Base-by-base conservation (phyloP, 805 yeast genomes). In the Soucietia sequanensis region DNA sequence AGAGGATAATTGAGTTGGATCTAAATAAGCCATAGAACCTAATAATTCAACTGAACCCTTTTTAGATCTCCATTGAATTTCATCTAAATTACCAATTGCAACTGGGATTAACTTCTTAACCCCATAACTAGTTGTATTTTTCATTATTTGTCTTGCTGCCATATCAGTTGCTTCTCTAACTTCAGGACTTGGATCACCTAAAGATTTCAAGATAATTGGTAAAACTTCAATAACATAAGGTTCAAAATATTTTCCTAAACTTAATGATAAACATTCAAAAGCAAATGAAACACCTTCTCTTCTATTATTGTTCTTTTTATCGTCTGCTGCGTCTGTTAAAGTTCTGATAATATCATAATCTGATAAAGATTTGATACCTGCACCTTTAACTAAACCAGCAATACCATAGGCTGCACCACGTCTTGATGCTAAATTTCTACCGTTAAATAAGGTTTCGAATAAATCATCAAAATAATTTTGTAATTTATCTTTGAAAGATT, bases 1-100 rank as follows among this genome's bases (percentile, higher is more conserved):
- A 0, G 90, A 76, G 2, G 97, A 88, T 46, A 93, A 70, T 56
- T 93, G 99, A 2, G 93, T 75, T 3, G 99, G 99, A 52, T 91
- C 96, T 42, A 93, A 72, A 58, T 89, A 93, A 0, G 99, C 99
- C 99, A 93, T 93, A 16, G 96, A 81, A 61, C 99, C 99, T 30
- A 93, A 74, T 34, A 93, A 66, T 57, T 93, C 98, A 13, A 93
- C 98, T 5, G 98, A 86, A 4, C 98, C 99, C 63, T 89, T 87
- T 65, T 93, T 93, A 0, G 95, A 80, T 65, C 99, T 76, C 99
- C 99, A 93, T 0, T 95, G 83, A 37, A 82, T 80, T 41, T 87
- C 95, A 48, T 89, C 95, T 48, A 93, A 70, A 46, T 86, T 87
- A 21, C 80, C 76, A 39, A 91, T 76, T 0, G 97, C 95, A 38